These are phyloP conservation scores for Leptodermis oblonga DNA, from an alignment of 257 asterid species.

Conservation along the genomic window DNA sequence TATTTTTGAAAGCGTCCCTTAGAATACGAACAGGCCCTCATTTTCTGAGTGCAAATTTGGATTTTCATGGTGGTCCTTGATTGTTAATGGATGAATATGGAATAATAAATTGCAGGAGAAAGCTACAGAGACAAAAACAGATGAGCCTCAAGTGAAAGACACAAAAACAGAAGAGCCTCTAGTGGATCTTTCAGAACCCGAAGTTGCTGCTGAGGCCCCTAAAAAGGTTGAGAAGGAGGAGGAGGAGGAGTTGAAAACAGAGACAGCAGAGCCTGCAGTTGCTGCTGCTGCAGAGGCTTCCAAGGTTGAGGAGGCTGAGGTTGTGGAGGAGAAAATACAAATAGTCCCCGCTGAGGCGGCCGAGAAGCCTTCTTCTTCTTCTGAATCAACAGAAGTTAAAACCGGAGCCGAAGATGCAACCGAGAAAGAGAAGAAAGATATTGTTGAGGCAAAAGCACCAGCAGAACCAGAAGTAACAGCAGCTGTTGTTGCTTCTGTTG, in stretches of 20 bases:
- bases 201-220: slow-evolving; percentile 26
- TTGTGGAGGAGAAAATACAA: slow-evolving; percentile 28
- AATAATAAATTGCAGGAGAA: slow-evolving; percentile 39
- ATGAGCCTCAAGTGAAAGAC: no score
- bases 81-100: no score
- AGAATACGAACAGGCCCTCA: no score
- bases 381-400: slow-evolving; percentile 23
- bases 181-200: slow-evolving; percentile 41
- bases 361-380: slow-evolving; percentile 4
- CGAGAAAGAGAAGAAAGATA: slow-evolving; percentile 23
- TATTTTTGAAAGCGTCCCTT: no score
- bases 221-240: slow-evolving; percentile 23
- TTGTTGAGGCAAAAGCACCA: slow-evolving; percentile 8
- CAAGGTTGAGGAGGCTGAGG: slow-evolving; percentile 31
- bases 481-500: slow-evolving; percentile 1
- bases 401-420: slow-evolving; percentile 25
- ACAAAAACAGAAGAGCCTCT: slow-evolving; percentile 33
- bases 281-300: slow-evolving; percentile 24
- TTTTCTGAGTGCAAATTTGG: no score
- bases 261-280: slow-evolving; percentile 12
- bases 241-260: slow-evolving; percentile 21
- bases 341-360: slow-evolving; percentile 17
- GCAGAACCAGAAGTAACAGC: not conserved
- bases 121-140: slow-evolving; percentile 33
- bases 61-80: no score